A percentile compares a stretch with the other conserved stretches of the same genome.
These are phyloP conservation scores for Citrus trifoliata DNA, from an alignment of 345 rosid species.

Conservation along the genomic window DNA sequence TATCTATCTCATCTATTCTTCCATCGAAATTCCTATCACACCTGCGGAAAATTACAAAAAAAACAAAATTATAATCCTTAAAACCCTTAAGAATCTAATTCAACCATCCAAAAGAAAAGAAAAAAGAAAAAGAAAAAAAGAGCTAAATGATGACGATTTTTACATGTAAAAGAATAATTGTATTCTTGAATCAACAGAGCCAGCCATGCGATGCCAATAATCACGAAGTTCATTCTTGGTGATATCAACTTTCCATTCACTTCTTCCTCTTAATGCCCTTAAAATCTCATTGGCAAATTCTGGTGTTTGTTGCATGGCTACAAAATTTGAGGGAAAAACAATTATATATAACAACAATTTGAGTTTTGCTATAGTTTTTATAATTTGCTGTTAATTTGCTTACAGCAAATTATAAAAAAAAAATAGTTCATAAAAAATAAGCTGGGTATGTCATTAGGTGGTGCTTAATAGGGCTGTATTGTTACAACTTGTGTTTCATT, in stretches of 20 bases:
- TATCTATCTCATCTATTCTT: conserved; percentile 26
- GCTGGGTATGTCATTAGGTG: too few species aligned
- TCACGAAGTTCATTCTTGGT: conserved; percentile 32
- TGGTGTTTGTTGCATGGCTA: conserved; percentile 39
- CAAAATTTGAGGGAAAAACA: not conserved
- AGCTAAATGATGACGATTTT: not conserved
- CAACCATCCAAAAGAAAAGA: too few species aligned
- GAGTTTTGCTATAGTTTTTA: too few species aligned
- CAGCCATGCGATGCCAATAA: conserved; percentile 37
- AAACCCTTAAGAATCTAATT: not conserved
- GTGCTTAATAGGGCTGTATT: too few species aligned
- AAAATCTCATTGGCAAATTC: conserved; percentile 40
- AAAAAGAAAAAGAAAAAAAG: too few species aligned
- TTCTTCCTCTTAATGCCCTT: conserved; percentile 43
- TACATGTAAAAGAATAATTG: conserved; percentile 52
- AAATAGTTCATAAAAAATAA: too few species aligned
- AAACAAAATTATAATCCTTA: not conserved
- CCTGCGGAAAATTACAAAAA: conserved; percentile 17
- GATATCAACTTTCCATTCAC: conserved; percentile 22
- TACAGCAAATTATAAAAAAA: too few species aligned
- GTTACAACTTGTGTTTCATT: too few species aligned
- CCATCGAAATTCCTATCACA: conserved; percentile 51
- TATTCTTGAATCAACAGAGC: conserved; percentile 31
- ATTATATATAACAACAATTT: too few species aligned
- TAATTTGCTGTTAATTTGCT: too few species aligned